Evolutionary conservation across 192 early-diverging fungal genomes (phyloP).

Genomic region (Dispira simplex): DNA sequence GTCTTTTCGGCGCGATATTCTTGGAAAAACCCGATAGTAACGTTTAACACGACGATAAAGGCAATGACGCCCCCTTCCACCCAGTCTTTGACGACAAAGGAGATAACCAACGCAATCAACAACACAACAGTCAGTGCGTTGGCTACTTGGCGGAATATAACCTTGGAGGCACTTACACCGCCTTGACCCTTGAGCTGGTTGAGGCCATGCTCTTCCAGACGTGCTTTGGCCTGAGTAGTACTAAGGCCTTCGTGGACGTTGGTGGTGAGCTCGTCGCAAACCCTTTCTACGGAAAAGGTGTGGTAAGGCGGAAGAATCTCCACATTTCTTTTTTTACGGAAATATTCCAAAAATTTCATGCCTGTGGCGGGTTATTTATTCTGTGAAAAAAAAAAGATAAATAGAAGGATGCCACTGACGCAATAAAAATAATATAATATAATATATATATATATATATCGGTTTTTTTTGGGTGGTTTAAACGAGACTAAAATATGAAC

Average conservation of each 20-base stretch:
- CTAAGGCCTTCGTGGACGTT: conserved; percentile 27
- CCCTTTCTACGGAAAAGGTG: conserved; percentile 17
- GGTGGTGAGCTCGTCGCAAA: conserved; percentile 16
- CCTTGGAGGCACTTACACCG: conserved; percentile 41
- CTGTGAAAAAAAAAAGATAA: no score
- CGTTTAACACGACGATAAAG: conserved; percentile 73
- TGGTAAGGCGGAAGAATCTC: conserved; percentile 14
- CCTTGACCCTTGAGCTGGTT: conserved; percentile 57
- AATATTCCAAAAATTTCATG: no score
- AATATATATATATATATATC: no score
- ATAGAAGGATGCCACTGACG: no score
- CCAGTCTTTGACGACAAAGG: conserved; percentile 49
- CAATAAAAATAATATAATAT: no score
- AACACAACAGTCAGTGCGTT: conserved; percentile 53
- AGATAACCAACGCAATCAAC: conserved; percentile 41
- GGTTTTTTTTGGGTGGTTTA: no score
- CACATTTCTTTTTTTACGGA: no score
- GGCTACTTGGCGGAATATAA: conserved; percentile 43
- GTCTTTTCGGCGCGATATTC: conserved; percentile 93
- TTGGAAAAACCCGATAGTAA: conserved; percentile 84
- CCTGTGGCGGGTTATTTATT: no score
- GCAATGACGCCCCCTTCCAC: conserved; percentile 62
- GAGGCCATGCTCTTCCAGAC: conserved; percentile 25
- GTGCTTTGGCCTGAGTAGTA: conserved; percentile 25
- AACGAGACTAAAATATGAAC: no score